Evolutionary conservation across 75 land plant species (phyloP).

Genomic region (Ceratopteris richardii): DNA sequence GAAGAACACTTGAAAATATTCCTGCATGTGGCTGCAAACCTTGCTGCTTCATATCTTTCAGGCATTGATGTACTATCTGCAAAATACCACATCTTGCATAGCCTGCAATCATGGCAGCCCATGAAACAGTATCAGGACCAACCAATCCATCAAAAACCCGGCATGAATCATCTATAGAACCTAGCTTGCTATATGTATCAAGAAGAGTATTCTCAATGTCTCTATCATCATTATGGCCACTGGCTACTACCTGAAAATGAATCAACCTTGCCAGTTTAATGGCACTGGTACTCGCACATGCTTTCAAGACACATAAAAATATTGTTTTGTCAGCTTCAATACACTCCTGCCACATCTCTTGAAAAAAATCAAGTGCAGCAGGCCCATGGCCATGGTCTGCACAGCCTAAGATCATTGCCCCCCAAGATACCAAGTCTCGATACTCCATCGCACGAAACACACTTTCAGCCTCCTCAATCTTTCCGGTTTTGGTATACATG

Average conservation of each 20-base stretch:
- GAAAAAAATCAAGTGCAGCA: conserved; percentile 21
- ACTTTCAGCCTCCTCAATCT: conserved; percentile 27
- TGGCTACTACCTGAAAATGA: conserved; percentile 9
- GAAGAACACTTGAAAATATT: conserved; percentile 12
- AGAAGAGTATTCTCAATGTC: conserved; percentile 11
- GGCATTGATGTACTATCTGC: background rate
- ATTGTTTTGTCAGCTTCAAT: conserved; percentile 32
- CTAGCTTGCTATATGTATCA: conserved; percentile 17
- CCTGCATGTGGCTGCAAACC: conserved; percentile 17
- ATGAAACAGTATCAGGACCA: conserved; percentile 15
- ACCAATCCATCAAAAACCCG: conserved; percentile 18
- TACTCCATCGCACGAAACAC: conserved; percentile 28
- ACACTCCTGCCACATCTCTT: conserved; percentile 31
- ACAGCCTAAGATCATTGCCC: conserved; percentile 34
- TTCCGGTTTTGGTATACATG: conserved; percentile 51
- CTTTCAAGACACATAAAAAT: conserved; percentile 33
- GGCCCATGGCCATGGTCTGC: conserved; percentile 33
- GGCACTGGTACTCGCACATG: conserved; percentile 3
- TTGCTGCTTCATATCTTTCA: conserved; percentile 13
- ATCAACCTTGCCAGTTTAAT: conserved; percentile 12
- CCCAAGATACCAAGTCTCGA: conserved; percentile 42
- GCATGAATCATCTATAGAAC: conserved; percentile 6
- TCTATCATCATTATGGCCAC: conserved; percentile 9
- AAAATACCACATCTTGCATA: conserved; percentile 10
- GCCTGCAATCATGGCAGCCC: conserved; percentile 29